Conservation (phyloP, 331 rosid genomes). For the Acacia pycnantha region DNA sequence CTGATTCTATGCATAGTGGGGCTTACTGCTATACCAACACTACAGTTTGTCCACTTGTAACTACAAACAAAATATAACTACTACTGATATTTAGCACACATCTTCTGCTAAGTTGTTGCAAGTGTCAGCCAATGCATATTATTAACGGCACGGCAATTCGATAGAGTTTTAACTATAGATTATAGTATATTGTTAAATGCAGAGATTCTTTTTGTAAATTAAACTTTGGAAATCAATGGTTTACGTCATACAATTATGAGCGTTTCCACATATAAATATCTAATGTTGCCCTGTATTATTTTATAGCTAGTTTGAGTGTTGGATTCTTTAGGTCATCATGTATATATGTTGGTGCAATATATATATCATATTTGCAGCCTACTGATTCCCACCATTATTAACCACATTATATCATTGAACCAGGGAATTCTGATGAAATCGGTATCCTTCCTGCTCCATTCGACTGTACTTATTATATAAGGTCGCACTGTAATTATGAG, state of each 20-base stretch:
- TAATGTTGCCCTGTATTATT: background rate
- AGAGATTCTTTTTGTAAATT: background rate
- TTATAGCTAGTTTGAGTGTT: background rate
- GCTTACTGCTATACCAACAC: background rate
- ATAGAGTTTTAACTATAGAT: background rate
- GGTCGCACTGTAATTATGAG: constrained; percentile 23
- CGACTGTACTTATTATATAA: background rate
- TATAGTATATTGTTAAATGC: background rate
- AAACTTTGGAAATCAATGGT: background rate
- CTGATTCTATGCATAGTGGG: background rate
- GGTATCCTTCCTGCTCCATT: background rate
- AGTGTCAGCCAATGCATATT: background rate
- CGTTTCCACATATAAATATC: background rate
- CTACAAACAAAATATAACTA: background rate
- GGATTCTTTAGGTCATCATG: background rate
- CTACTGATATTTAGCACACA: background rate
- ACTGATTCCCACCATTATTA: background rate
- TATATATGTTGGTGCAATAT: background rate
- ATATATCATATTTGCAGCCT: background rate
- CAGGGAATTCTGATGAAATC: background rate
- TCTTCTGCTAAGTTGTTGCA: background rate
- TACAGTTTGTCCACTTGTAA: background rate
- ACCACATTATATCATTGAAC: background rate
- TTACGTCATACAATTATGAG: background rate
- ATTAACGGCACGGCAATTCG: background rate